phyloP scores from a whole-genome alignment of 2,329 filamentous ascomycete species.

The Aspergillus sp. region DNA sequence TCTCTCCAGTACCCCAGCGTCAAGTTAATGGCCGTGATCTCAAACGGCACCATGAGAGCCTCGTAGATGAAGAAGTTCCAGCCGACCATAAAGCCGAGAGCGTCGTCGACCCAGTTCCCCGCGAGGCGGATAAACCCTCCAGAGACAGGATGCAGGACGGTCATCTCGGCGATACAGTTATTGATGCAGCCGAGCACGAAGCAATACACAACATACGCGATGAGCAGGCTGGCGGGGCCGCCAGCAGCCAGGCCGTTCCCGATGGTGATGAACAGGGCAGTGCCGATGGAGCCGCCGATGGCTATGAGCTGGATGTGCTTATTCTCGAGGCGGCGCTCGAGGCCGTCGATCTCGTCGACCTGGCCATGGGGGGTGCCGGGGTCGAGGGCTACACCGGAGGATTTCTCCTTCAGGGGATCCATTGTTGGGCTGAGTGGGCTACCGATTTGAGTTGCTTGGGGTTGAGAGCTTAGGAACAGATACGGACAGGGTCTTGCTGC shows the following conservation, averaged over 20 bases:
- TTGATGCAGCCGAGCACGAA: neutral
- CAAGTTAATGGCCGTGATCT: too few species aligned
- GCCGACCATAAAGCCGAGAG: conserved; percentile 45
- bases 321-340: neutral
- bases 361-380: too few species aligned
- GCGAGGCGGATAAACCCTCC: conserved; percentile 40
- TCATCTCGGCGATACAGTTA: neutral
- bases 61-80: conserved; percentile 52
- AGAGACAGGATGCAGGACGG: neutral
- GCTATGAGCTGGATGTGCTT: neutral
- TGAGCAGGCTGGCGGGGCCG: neutral
- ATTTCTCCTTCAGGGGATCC: too few species aligned
- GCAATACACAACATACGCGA: neutral
- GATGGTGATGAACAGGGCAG: neutral
- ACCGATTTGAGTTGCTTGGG: too few species aligned
- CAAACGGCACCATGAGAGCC: conserved; percentile 38
- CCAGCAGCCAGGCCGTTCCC: neutral
- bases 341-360: too few species aligned
- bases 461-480: too few species aligned
- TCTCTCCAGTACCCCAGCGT: too few species aligned
- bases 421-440: too few species aligned
- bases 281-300: neutral
- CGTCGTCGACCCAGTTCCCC: conserved; percentile 47
- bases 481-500: too few species aligned
- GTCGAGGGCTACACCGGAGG: too few species aligned